phyloP scores from a whole-genome alignment of 257 asterid genomes.

The Penstemon eatonii region DNA sequence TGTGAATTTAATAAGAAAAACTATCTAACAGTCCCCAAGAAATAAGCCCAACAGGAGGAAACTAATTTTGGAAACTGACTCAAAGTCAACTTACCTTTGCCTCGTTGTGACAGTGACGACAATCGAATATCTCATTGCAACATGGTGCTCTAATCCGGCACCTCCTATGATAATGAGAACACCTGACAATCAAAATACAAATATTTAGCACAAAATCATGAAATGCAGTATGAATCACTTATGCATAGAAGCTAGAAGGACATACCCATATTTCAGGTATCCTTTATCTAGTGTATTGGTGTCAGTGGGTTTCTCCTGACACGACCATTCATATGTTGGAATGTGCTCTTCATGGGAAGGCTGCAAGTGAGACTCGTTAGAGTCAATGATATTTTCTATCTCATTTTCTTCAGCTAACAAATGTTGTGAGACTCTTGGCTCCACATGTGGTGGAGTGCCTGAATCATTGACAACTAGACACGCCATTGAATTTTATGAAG shows the following conservation, averaged over 20 bases:
- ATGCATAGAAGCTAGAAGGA: constrained; percentile 10
- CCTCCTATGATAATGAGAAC: constrained; percentile 82
- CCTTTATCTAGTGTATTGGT: constrained; percentile 58
- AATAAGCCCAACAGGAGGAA: background rate
- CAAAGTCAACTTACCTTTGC: constrained; percentile 51
- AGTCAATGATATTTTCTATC: constrained; percentile 20
- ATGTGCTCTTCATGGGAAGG: constrained; percentile 29
- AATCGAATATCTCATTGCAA: constrained; percentile 73
- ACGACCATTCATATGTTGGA: constrained; percentile 25
- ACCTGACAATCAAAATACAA: constrained; percentile 41
- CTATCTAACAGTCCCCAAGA: constrained; percentile 10
- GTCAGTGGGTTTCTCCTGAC: constrained; percentile 31
- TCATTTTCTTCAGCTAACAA: constrained; percentile 31
- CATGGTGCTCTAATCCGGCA: constrained; percentile 87
- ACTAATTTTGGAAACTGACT: background rate
- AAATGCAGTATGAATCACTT: constrained; percentile 12
- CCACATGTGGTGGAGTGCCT: constrained; percentile 29
- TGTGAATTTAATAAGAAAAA: background rate
- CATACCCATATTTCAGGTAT: constrained; percentile 74
- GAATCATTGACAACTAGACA: constrained; percentile 46
- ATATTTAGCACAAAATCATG: constrained; percentile 22
- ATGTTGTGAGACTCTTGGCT: constrained; percentile 31
- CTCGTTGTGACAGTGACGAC: constrained; percentile 96
- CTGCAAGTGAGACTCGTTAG: constrained; percentile 31
- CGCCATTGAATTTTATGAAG: constrained; percentile 45